Conservation (phyloP, 352 stramenopile species). For the Phytophthora sojae region DNA sequence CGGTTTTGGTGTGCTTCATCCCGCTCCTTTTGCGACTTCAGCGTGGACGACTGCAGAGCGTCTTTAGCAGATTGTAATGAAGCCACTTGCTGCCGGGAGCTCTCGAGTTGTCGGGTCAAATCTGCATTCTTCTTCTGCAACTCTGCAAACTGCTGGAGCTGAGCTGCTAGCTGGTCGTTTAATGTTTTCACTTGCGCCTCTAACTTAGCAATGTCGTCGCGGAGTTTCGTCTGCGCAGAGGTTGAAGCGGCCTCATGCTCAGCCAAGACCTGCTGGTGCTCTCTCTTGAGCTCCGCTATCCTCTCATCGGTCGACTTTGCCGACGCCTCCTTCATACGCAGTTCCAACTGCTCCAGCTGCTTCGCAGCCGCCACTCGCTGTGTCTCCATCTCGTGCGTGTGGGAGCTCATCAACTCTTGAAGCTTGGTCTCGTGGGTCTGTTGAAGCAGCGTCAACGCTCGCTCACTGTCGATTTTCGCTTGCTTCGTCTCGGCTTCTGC, state of each 20-base stretch:
- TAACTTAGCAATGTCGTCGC: slow-evolving; percentile 19
- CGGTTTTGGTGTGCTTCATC: slow-evolving; percentile 51
- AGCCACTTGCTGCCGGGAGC: slow-evolving; percentile 39
- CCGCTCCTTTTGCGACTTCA: slow-evolving; percentile 53
- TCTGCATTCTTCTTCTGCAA: slow-evolving; percentile 34
- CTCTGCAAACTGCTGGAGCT: slow-evolving; percentile 18
- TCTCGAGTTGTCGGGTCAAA: slow-evolving; percentile 22
- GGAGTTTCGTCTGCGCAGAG: slow-evolving; percentile 20
- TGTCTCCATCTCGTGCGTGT: slow-evolving; percentile 34
- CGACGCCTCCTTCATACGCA: slow-evolving; percentile 16
- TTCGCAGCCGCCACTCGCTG: slow-evolving; percentile 13
- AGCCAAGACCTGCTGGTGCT: slow-evolving; percentile 29
- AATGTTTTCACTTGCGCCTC: slow-evolving; percentile 30
- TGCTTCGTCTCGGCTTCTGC: slow-evolving; percentile 29
- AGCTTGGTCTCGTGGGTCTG: slow-evolving; percentile 31
- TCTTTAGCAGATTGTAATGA: slow-evolving; percentile 42
- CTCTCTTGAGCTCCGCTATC: slow-evolving; percentile 33
- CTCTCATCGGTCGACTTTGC: slow-evolving; percentile 33
- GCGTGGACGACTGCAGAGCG: slow-evolving; percentile 29
- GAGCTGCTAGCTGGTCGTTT: slow-evolving; percentile 23
- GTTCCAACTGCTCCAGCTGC: slow-evolving; percentile 32
- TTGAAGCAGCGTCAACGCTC: slow-evolving; percentile 16
- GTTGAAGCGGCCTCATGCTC: slow-evolving; percentile 30
- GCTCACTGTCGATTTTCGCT: slow-evolving; percentile 22
- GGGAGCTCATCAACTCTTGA: slow-evolving; percentile 24